Evolutionary conservation across 495 filamentous ascomycete genomes (phyloP), one percentile per base, ranked within the genome.

Genomic region (Aspergillus sparsus): DNA sequence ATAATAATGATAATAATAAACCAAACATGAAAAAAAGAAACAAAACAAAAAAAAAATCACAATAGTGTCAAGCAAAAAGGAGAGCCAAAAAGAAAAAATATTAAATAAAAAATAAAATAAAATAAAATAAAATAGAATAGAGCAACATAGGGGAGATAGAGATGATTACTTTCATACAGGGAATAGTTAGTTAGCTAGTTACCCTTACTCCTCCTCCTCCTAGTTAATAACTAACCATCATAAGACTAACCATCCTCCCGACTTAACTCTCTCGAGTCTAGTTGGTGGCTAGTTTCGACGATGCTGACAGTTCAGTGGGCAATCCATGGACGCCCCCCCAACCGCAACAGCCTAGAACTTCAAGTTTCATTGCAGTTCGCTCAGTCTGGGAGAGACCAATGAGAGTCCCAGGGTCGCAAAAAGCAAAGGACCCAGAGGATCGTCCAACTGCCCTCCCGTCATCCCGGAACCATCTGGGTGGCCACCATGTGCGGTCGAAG

Each of bases 271-370:
- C 16, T 53, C 52, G 50, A 60, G 58, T 16, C 34, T 60, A 60
- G 58, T 32, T 34, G 34, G 16, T 51, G 44, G 57, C 50, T 60
- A 54, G 58, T 60, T 39, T 53, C 41, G 21, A 34, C 49, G 5
- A n/a, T 6, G 49, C 49, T 51, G 49, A 33, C 18, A 32, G 49
- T 34, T 32, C 49, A 51, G 21, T 51, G 49, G 49, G 31, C 32
- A 34, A 34, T 32, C 49, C 12, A 21, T 51, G 27, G 15, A 47
- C 6, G 39, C 12, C 10, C 51, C 51, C 61, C 49, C 32, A 31
- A 55, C 49, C 53, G 54, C 42, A 49, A 54, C 54, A 62, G 60
- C 60, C 60, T 53, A 62, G 60, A 62, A 45, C 60, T 46, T 49
- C 16, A 33, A 49, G 27, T 39, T 27, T 27, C 21, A 27, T 27